Conservation (phyloP, 225 moss, liverwort and hornwort species). For the Lunularia cruciata region DNA sequence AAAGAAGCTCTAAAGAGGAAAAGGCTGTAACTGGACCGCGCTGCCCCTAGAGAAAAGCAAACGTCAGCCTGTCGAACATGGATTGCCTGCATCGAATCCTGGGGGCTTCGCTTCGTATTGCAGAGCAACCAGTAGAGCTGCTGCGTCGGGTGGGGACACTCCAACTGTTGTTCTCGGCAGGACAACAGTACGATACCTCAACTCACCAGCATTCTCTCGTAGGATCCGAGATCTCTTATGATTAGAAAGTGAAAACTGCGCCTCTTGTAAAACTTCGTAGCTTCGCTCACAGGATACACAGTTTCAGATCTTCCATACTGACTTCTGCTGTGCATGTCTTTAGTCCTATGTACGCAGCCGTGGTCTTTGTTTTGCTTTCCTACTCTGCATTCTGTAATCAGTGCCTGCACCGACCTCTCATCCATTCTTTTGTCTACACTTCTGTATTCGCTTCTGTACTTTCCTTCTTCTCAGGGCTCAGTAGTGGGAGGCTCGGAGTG, state of each 20-base stretch:
- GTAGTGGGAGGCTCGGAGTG: no score
- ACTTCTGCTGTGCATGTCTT: no score
- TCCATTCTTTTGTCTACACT: not conserved
- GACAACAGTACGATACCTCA: not conserved
- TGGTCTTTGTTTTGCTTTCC: not conserved
- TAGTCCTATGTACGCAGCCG: no score
- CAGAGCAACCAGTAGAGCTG: not conserved
- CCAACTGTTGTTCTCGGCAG: not conserved
- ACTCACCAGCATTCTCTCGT: constrained; percentile 2
- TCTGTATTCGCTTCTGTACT: not conserved
- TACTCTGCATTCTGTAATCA: not conserved
- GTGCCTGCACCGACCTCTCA: not conserved
- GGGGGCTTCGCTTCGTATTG: constrained; percentile 1
- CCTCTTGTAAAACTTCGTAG: no score
- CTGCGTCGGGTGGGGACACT: not conserved
- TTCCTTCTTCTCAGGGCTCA: no score
- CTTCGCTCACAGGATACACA: no score
- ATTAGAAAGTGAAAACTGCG: not conserved
- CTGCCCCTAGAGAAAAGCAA: not conserved
- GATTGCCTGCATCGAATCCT: not conserved
- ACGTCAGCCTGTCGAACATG: not conserved
- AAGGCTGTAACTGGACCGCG: not conserved
- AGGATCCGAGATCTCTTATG: not conserved
- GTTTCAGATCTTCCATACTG: no score
- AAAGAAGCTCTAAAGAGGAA: not conserved